A percentile compares a stretch with the other conserved stretches of the same genome.
phyloP scores from a whole-genome alignment of 805 yeast species.

The Candida wancherniae region DNA sequence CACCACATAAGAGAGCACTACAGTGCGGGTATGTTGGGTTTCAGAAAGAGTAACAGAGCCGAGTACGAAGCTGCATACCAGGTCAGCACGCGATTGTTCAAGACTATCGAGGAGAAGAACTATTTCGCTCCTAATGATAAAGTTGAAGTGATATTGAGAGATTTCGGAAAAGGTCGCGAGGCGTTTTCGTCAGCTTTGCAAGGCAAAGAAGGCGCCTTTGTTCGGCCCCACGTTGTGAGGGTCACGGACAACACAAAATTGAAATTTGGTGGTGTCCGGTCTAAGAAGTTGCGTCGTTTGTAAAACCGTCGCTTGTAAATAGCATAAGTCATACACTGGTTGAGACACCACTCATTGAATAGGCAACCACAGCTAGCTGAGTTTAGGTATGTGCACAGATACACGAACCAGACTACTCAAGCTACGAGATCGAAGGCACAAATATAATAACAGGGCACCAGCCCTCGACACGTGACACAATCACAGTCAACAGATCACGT shows the following conservation, averaged over 20 bases:
- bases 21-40: slow-evolving; percentile 84
- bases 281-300: slow-evolving; percentile 77
- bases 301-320: slow-evolving; percentile 23
- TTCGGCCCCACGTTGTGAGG: slow-evolving; percentile 64
- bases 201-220: slow-evolving; percentile 79
- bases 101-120: slow-evolving; percentile 59
- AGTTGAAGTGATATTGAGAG: slow-evolving; percentile 72
- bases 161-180: slow-evolving; percentile 85
- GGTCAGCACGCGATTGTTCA: slow-evolving; percentile 68
- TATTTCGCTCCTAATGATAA: slow-evolving; percentile 48
- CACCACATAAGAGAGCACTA: slow-evolving; percentile 66
- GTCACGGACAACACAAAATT: slow-evolving; percentile 75
- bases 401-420: too few relatives aligned
- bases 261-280: slow-evolving; percentile 88
- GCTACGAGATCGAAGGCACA: too few relatives aligned
- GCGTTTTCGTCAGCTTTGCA: slow-evolving; percentile 80
- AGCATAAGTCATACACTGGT: too few relatives aligned
- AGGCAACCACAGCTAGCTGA: too few relatives aligned
- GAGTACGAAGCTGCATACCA: slow-evolving; percentile 93
- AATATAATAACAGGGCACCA: slow-evolving; percentile 1
- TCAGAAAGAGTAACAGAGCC: slow-evolving; percentile 83
- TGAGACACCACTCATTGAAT: too few relatives aligned
- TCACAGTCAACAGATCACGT: too few relatives aligned
- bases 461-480: slow-evolving; percentile 1
- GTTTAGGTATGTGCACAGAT: too few relatives aligned